Percentiles rank a stretch among this genome's conserved stretches.
These are phyloP conservation scores for Epichloe aotearoae DNA, from an alignment of 2,329 filamentous ascomycete genomes.

Conservation along the genomic window DNA sequence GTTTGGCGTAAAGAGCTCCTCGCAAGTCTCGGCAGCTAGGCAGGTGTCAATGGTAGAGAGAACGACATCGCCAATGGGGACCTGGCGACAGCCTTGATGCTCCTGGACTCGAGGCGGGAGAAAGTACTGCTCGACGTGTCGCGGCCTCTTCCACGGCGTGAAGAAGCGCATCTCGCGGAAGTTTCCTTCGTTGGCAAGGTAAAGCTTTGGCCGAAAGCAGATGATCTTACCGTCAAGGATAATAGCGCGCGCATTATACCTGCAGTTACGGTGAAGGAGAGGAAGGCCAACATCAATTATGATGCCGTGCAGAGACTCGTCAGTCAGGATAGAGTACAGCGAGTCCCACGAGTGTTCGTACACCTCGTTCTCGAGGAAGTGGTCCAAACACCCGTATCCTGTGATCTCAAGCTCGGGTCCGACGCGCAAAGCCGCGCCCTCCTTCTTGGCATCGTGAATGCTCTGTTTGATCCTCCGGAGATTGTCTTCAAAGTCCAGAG, in stretches of 20 bases:
- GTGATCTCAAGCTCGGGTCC: constrained; percentile 38
- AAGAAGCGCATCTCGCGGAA: constrained; percentile 25
- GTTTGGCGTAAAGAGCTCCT: constrained; percentile 4
- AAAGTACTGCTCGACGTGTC: constrained; percentile 21
- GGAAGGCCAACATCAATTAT: constrained; percentile 22
- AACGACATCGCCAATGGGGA: constrained; percentile 26
- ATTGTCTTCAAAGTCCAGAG: constrained; percentile 41
- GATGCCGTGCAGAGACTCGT: constrained; percentile 23
- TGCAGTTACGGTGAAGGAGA: constrained; percentile 27
- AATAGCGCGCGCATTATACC: constrained; percentile 8
- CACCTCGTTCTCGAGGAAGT: constrained; percentile 39
- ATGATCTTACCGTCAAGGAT: constrained; percentile 49
- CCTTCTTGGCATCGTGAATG: constrained; percentile 44
- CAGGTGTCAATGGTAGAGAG: constrained; percentile 26
- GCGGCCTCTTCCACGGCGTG: constrained; percentile 22
- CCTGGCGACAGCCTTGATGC: constrained; percentile 20
- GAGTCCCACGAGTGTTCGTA: constrained; percentile 21
- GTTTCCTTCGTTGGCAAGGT: constrained; percentile 22
- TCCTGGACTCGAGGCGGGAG: constrained; percentile 17
- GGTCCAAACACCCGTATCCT: constrained; percentile 12
- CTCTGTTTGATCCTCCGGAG: constrained; percentile 48
- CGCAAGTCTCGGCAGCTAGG: constrained; percentile 16
- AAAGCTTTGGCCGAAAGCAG: constrained; percentile 34
- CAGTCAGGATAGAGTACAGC: constrained; percentile 19
- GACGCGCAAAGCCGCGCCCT: constrained; percentile 48